Evolutionary conservation across 2,329 filamentous ascomycete genomes (phyloP), one percentile per base, ranked within the genome.

Genomic region (Myotisia sp.): DNA sequence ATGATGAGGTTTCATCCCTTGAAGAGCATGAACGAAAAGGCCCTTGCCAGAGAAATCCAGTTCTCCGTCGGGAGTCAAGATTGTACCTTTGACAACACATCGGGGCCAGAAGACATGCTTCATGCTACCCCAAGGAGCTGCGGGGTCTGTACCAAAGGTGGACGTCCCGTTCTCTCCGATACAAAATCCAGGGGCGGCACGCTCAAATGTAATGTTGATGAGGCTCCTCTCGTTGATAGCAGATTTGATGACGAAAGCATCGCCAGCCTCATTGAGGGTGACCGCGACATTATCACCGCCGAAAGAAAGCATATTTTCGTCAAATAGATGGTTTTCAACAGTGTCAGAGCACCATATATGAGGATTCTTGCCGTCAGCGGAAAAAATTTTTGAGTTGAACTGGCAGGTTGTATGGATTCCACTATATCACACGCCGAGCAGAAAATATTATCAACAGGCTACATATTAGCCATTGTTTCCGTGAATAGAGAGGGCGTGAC

Each of bases 1-100:
- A 55, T 98, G 92, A 58, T 98, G 90, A 26, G 90, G 90, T 70
- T 98, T 98, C 87, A 95, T 95, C 55, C 86, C 90, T 63, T 95
- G 90, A 33, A 95, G 64, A 26, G 84, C 86, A 56, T 90, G 79
- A 45, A 79, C 68, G 60, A 85, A 87, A 49, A 92, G 65, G 20
- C 76, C 85, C 42, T 68, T 73, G 37, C 87, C 87, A 74, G 9
- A 78, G 56, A 93, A 76, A 55, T 93, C 78, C 42, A 93, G 67
- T 23, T 79, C 74, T 30, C 84, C 83, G 21, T 83, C 75, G 48
- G 80, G 71, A 40, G 85, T 92, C 43, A 81, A 74, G 55, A 95
- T 84, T 45, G 71, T 81, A 33, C 90, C 90, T 58, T 87, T 79
- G 8, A 79, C 74, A 29, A 65, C 68, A 59, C 82, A 90, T 45